A percentile compares a stretch with the other conserved stretches of the same genome.
Conservation (phyloP, 2,329 filamentous ascomycete species). For the Dactylellina haptotyla region DNA sequence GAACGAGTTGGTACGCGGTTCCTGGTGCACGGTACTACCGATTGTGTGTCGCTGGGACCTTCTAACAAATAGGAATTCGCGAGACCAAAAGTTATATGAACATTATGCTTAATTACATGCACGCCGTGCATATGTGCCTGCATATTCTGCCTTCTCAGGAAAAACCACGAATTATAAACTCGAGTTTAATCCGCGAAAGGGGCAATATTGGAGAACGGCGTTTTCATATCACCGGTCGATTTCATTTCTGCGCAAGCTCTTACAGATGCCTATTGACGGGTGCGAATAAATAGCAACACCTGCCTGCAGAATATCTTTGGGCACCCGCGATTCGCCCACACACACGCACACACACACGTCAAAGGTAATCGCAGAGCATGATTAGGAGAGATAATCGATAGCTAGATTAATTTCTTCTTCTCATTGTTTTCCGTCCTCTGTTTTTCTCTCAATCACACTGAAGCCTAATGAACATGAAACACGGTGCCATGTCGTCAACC, state of each 20-base stretch:
- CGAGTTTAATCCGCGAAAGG: conserved; percentile 40
- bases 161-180: conserved; percentile 35
- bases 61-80: not conserved
- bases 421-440: conserved; percentile 4
- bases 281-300: conserved; percentile 25
- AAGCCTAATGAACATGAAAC: conserved; percentile 54
- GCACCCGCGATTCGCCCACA: not conserved
- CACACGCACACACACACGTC: not conserved
- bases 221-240: conserved; percentile 35
- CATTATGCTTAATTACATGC: conserved; percentile 53
- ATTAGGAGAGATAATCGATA: conserved; percentile 51
- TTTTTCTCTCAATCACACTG: conserved; percentile 35
- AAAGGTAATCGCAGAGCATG: conserved; percentile 3
- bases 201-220: conserved; percentile 50
- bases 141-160: conserved; percentile 33
- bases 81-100: conserved; percentile 15
- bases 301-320: not conserved
- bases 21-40: conserved; percentile 47
- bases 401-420: conserved; percentile 11
- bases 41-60: conserved; percentile 10
- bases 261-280: not conserved
- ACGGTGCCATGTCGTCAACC: conserved; percentile 53
- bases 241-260: not conserved
- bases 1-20: conserved; percentile 38
- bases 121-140: conserved; percentile 40